Evolutionary conservation across 2,329 filamentous ascomycete species (phyloP).

Genomic region (Fusarium sp.): DNA sequence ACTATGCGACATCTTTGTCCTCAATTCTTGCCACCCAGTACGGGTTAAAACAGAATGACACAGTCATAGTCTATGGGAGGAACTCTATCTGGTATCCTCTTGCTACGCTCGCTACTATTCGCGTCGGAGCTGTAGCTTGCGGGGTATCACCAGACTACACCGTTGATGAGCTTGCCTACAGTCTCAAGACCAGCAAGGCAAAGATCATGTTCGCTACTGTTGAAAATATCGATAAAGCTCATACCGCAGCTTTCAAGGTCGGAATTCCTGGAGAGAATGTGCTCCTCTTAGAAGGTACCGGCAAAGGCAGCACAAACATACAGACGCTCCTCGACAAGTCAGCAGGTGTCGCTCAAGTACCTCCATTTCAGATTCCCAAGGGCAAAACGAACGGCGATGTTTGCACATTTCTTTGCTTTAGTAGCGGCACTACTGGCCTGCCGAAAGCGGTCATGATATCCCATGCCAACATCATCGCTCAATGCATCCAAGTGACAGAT

Average conservation of each 20-base stretch:
- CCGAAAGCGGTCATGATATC: slow-evolving; percentile 46
- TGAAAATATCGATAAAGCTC: neutral
- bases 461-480: slow-evolving; percentile 39
- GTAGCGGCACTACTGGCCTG: slow-evolving; percentile 41
- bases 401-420: slow-evolving; percentile 40
- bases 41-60: neutral
- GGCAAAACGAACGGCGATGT: slow-evolving; percentile 16
- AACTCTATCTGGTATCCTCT: slow-evolving; percentile 12
- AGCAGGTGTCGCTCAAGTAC: neutral
- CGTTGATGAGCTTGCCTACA: slow-evolving; percentile 9
- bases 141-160: slow-evolving; percentile 26
- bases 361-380: neutral
- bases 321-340: neutral
- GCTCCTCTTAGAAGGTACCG: slow-evolving; percentile 3
- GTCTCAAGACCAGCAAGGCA: slow-evolving; percentile 10
- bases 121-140: slow-evolving; percentile 5
- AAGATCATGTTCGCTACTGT: slow-evolving; percentile 19
- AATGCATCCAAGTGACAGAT: slow-evolving; percentile 32
- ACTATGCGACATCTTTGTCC: neutral
- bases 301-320: neutral
- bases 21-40: neutral
- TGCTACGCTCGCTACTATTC: neutral
- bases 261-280: slow-evolving; percentile 9
- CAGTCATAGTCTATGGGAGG: neutral
- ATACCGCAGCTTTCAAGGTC: neutral